Percentiles rank a stretch among this genome's conserved stretches.
phyloP scores from a whole-genome alignment of 2,329 filamentous ascomycete genomes.

The Colletotrichum sp. region DNA sequence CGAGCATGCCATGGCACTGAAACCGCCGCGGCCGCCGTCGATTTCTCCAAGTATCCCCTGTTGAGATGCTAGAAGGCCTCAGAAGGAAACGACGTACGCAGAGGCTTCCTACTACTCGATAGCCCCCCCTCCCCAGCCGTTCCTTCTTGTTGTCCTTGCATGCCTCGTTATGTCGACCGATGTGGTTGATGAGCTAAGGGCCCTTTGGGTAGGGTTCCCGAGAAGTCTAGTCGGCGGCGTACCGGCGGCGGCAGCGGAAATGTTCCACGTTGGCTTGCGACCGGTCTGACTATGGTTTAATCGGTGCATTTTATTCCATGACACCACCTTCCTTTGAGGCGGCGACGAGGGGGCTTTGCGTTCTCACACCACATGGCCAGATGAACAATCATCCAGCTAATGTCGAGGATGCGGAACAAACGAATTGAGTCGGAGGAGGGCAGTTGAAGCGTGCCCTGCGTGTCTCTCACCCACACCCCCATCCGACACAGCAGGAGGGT shows the following conservation, averaged over 20 bases:
- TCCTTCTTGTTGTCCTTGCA: neutral
- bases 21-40: neutral
- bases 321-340: neutral
- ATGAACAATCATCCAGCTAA: neutral
- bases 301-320: neutral
- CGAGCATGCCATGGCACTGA: neutral
- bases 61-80: neutral
- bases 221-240: neutral
- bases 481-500: neutral
- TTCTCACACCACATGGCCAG: neutral
- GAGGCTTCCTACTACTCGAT: neutral
- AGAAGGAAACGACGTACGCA: neutral
- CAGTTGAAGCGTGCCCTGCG: neutral
- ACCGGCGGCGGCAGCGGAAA: neutral
- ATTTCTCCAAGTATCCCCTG: neutral
- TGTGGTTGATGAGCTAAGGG: neutral
- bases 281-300: neutral
- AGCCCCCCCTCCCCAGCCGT: neutral
- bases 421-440: neutral
- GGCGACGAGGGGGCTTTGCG: neutral
- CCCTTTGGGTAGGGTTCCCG: neutral
- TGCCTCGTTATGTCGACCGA: neutral
- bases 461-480: neutral
- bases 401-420: neutral
- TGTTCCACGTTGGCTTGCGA: neutral